Evolutionary conservation across 306 rosid species (phyloP), one percentile per base, ranked within the genome.

Genomic region (Cucurbita argyrosperma): DNA sequence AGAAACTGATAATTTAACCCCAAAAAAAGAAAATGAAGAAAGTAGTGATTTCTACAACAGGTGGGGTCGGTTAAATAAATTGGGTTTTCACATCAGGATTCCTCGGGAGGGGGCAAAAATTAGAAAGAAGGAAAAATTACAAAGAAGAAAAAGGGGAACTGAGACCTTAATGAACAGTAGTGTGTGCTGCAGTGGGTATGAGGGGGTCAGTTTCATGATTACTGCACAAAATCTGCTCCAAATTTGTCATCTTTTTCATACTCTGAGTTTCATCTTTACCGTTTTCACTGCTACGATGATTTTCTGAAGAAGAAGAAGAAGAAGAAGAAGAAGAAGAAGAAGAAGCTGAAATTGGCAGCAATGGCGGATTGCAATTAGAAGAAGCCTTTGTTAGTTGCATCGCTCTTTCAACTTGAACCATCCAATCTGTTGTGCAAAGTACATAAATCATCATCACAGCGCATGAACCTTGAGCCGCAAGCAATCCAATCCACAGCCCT

Each of bases 401-500:
- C 4, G 97, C 96, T 72, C 89, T 86, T 8, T 83, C 77, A 0
- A 82, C 90, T 23, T 88, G 85, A 11, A 76, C 82, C 19, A 75
- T 79, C 99, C 99, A 95, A 58, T 95, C 97, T 0, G 99, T 95
- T 23, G 76, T 85, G 71, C 74, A 77, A 21, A 95, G 96, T 78
- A 87, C 97, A 71, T 79, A 80, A 1, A 95, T 9, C 99, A 95
- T 95, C 72, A 91, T 89, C 56, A 78, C 47, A 2, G 96, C 99
- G 15, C 99, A 95, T 0, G 84, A 78, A 59, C 66, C 96, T 87
- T 95, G 99, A 71, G 99, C 99, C 1, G 97, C 96, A 85, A 95
- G 90, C 82, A 95, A 90, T 42, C 99, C 99, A 4, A 95, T 59
- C 99, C 99, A 95, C 10, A 95, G 91, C 54, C 99, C 99, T 0